Evolutionary conservation across 352 stramenopile species (phyloP), one percentile per base, ranked within the genome.

Genomic region (Peronospora destructor): DNA sequence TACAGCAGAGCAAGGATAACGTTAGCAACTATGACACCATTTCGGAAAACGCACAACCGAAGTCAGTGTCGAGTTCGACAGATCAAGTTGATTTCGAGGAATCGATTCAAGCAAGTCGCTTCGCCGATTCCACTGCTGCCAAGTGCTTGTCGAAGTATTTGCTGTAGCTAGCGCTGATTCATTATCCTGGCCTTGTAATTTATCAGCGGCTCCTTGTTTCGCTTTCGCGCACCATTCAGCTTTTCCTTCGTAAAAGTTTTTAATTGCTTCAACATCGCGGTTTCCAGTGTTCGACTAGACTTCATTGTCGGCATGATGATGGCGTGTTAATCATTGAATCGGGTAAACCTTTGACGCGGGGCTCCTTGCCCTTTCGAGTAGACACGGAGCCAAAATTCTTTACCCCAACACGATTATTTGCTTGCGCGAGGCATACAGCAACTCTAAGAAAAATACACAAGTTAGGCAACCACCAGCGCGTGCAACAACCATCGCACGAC

Each of bases 241-340:
- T 76, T 36, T 84, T 84, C 59, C 76, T 77, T 2, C 49, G 45
- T 1, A 84, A 43, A 13, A 71, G 48, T 13, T 84, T 69, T 48
- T 21, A 21, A 21, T 21, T 3, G 19, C 19, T 21, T 1, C 19
- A 21, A 3, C 19, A 21, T 21, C 3, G 19, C 19, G 19, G 19
- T 21, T 21, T 21, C 19, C 19, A 21, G 19, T 21, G 19, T 21
- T n/a, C 19, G 19, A 21, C 19, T 21, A 21, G 19, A 21, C 19
- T 21, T 21, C 3, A 21, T 21, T 21, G 19, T 72, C 73, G 41
- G n/a, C 25, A 6, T 29, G 51, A 33, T 16, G 34, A 40, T 7
- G 16, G 14, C 8, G n/a, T n/a, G n/a, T n/a, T n/a, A n/a, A 21
- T 3, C 19, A 21, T 21, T 21, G 19, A 21, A 21, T 21, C 19